Base-by-base conservation (phyloP, 2,329 filamentous ascomycete species). In the Pleomassaria siparia region DNA sequence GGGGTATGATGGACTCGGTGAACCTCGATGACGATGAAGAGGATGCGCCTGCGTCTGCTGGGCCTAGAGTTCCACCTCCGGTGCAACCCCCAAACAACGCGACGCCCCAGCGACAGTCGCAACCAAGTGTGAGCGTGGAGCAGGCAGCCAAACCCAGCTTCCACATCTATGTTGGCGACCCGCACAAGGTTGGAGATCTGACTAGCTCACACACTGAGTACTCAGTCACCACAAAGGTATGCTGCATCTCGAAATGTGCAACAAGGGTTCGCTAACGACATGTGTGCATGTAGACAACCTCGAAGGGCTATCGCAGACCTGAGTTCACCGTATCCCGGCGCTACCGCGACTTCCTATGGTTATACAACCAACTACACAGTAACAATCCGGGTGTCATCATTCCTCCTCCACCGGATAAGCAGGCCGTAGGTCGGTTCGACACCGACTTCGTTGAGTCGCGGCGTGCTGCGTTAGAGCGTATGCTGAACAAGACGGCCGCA, bases 201-300 rank as follows among this genome's bases (percentile, higher is more conserved):
- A 96, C 94, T 8, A 96, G 89, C 71, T 96, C 91, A 54, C 94
- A 99, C 72, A 99, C 96, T 55, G 94, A 97, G 40, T 99, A 99
- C 74, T 90, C 90, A 62, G 94, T 99, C 55, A 83, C 88, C 63
- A 99, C 94, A 49, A 94, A 88, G 84, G 89, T 94, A 79, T 51
- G 70, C n/a, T 35, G 21, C 8, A 35, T 13, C 29, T 28, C 10
- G 5, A 40, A 21, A 36, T 32, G 49, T 35, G 51, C 47, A 30
- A 25, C 4, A 18, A 4, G 10, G 18, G 12, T 5, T 11, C 8
- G 24, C 40, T 42, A 21, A 28, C 5, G 32, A 36, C 40, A 22
- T 22, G 20, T 40, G 29, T 16, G n/a, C 29, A 35, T 8, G 2
- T 57, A 95, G 88, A 99, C 94, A 11, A 89, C 90, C 1, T 97